A percentile compares a stretch with the other conserved stretches of the same genome.
phyloP scores from a whole-genome alignment of 2,329 filamentous ascomycete genomes.

The Cladophialophora psammophila region DNA sequence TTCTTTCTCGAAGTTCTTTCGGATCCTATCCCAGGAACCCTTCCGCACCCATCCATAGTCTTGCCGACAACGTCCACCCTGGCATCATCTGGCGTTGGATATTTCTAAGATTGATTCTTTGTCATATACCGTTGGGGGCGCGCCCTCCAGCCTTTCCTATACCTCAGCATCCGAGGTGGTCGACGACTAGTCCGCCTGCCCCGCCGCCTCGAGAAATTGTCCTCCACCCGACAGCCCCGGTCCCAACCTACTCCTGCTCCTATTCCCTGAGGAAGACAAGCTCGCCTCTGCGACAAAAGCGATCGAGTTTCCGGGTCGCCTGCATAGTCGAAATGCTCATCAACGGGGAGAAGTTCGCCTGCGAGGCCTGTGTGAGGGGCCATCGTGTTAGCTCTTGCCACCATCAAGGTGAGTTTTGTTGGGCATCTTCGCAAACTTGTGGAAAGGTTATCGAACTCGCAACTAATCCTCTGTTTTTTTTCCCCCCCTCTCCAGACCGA shows the following conservation, averaged over 20 bases:
- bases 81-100: conserved; percentile 19
- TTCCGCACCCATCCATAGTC: conserved; percentile 22
- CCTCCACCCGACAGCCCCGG: neutral
- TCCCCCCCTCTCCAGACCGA: conserved; percentile 76
- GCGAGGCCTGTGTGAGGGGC: conserved; percentile 96
- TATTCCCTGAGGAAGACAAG: neutral
- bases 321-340: conserved; percentile 68
- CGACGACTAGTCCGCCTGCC: neutral
- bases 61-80: conserved; percentile 16
- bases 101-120: neutral
- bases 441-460: conserved; percentile 14
- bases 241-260: neutral
- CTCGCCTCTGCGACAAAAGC: conserved; percentile 2
- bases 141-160: neutral
- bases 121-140: neutral
- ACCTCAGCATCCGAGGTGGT: neutral
- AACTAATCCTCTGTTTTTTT: conserved; percentile 31
- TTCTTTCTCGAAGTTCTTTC: conserved; percentile 28
- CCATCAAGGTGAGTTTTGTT: conserved; percentile 77
- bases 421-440: conserved; percentile 36
- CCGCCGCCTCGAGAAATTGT: conserved; percentile 3
- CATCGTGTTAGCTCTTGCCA: conserved; percentile 99
- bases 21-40: conserved; percentile 13
- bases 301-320: neutral
- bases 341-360: conserved; percentile 97